Conservation (phyloP, 192 early-diverging fungal genomes). For the Lunasporangiospora selenospora region DNA sequence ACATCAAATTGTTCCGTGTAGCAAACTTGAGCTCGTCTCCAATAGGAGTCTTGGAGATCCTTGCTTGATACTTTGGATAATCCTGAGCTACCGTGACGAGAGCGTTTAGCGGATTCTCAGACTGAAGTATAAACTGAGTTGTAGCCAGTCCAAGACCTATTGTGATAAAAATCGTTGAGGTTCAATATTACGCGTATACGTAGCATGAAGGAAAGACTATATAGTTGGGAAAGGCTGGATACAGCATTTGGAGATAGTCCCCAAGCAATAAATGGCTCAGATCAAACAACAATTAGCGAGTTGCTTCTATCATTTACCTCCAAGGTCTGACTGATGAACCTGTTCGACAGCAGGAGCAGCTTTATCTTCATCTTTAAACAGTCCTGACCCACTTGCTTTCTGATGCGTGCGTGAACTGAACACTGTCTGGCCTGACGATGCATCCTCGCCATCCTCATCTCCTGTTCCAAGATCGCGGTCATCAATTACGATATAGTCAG, state of each 20-base stretch:
- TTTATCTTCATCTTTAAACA: slow-evolving; percentile 58
- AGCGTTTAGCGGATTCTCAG: slow-evolving; percentile 65
- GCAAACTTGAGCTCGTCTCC: slow-evolving; percentile 54
- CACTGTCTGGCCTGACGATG: slow-evolving; percentile 17
- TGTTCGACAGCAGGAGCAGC: slow-evolving; percentile 57
- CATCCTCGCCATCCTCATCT: slow-evolving; percentile 1
- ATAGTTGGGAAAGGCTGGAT: background rate
- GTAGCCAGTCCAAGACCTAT: slow-evolving; percentile 73
- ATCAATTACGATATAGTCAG: slow-evolving; percentile 96
- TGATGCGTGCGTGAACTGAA: slow-evolving; percentile 4
- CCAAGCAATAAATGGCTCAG: too few relatives aligned
- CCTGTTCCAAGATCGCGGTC: slow-evolving; percentile 75
- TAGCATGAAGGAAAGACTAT: background rate
- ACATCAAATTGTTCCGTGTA: slow-evolving; percentile 38
- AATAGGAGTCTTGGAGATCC: slow-evolving; percentile 61
- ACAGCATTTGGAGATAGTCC: background rate
- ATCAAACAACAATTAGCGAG: background rate
- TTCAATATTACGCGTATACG: background rate
- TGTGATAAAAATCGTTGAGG: background rate
- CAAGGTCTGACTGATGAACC: slow-evolving; percentile 58
- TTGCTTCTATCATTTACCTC: too few relatives aligned
- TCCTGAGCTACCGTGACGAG: slow-evolving; percentile 78
- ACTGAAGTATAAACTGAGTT: slow-evolving; percentile 70
- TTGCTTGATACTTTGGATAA: slow-evolving; percentile 89
- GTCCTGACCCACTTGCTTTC: too few relatives aligned